phyloP scores from a whole-genome alignment of 78 protist genomes.

The Goniomonas avonlea region DNA sequence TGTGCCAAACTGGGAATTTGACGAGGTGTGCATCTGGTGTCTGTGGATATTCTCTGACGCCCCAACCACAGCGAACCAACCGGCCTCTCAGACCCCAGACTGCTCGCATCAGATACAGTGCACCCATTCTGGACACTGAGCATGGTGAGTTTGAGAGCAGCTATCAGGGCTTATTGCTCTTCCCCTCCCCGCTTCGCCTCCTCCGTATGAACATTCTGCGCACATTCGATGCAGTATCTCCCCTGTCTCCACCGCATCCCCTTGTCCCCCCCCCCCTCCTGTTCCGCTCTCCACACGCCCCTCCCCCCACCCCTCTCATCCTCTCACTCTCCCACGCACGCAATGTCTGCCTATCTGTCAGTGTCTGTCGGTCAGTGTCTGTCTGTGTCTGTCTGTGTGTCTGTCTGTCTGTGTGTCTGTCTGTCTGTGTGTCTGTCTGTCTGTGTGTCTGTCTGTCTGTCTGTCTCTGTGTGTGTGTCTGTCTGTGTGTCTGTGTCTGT shows the following conservation, averaged over 20 bases:
- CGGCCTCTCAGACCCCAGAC: background rate
- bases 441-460: background rate
- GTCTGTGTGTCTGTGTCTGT: background rate
- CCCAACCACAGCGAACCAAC: too few species aligned
- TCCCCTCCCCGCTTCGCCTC: too few species aligned
- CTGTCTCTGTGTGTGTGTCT: background rate
- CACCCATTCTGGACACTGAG: background rate
- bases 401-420: background rate
- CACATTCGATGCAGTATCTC: background rate
- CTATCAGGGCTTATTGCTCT: background rate
- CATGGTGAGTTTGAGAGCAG: background rate
- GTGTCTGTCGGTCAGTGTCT: background rate
- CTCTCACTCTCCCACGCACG: too few species aligned
- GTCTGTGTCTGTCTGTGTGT: background rate
- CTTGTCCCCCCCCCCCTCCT: too few species aligned
- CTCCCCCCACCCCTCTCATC: too few species aligned
- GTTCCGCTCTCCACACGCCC: too few species aligned
- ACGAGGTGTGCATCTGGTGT: background rate
- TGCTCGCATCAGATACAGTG: background rate
- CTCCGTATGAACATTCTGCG: too few species aligned
- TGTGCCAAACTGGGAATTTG: too few species aligned
- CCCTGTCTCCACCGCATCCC: too few species aligned
- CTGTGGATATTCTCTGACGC: background rate
- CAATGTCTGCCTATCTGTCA: background rate
- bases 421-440: background rate